Evolutionary conservation across 2,329 filamentous ascomycete species (phyloP).

Genomic region (Aspergillus awamori): DNA sequence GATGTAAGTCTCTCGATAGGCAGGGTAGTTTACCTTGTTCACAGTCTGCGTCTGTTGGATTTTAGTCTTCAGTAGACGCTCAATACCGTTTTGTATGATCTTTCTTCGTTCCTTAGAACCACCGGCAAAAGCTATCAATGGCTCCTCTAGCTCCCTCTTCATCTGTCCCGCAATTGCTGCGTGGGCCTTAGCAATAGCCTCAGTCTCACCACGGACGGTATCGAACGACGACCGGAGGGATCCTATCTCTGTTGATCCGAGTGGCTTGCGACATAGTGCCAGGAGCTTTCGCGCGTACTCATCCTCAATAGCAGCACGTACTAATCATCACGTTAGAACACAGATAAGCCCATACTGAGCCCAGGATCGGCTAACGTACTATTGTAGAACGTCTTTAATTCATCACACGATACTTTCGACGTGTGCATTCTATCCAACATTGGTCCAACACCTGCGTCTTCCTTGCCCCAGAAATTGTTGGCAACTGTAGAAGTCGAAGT

Average conservation of each 20-base stretch:
- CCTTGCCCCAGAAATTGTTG: slow-evolving; percentile 99
- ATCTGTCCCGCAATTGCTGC: slow-evolving; percentile 88
- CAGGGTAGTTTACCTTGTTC: slow-evolving; percentile 71
- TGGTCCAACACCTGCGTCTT: slow-evolving; percentile 91
- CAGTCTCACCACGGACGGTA: slow-evolving; percentile 83
- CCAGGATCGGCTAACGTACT: slow-evolving; percentile 55
- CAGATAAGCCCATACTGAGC: not conserved
- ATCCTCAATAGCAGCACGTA: slow-evolving; percentile 90
- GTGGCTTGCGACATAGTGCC: slow-evolving; percentile 79
- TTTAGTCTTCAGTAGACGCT: slow-evolving; percentile 92
- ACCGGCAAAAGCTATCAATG: slow-evolving; percentile 84
- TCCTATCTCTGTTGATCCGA: slow-evolving; percentile 85
- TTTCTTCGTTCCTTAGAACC: slow-evolving; percentile 96
- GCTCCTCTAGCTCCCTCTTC: slow-evolving; percentile 94
- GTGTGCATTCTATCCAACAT: slow-evolving; percentile 92
- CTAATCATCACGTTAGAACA: slow-evolving; percentile 49
- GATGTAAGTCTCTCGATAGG: not conserved
- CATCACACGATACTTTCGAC: slow-evolving; percentile 92
- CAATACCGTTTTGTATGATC: slow-evolving; percentile 91
- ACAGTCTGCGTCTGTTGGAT: slow-evolving; percentile 86
- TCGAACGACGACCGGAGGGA: slow-evolving; percentile 84
- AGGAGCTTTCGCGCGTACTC: slow-evolving; percentile 91
- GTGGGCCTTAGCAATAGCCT: slow-evolving; percentile 92
- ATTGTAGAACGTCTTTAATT: slow-evolving; percentile 87
- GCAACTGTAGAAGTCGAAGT: slow-evolving; percentile 61